Percentiles rank a stretch among this genome's conserved stretches.
These are phyloP conservation scores for Tetraselmis chui DNA, from an alignment of 139 green algal genomes.

Conservation along the genomic window DNA sequence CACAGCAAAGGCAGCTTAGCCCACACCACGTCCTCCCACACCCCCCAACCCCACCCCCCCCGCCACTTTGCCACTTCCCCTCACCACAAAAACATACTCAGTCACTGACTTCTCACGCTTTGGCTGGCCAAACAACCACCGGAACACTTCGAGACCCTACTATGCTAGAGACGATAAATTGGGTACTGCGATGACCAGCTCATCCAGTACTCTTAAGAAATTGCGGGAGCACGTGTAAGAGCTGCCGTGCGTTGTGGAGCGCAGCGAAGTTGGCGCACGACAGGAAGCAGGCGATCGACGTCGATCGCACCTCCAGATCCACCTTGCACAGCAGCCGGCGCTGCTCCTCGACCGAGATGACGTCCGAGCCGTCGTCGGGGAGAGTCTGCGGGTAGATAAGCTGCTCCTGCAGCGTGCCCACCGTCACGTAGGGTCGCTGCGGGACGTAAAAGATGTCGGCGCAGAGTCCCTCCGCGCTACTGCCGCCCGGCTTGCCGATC, in stretches of 20 bases:
- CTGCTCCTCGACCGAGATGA: conserved; percentile 29
- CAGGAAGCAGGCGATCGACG: no score
- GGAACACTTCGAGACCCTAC: no score
- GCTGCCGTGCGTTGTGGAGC: no score
- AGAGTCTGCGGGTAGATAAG: conserved; percentile 55
- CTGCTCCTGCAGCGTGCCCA: conserved; percentile 63
- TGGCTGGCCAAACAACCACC: no score
- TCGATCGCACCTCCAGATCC: conserved; percentile 46
- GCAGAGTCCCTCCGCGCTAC: conserved; percentile 32
- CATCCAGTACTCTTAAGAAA: no score
- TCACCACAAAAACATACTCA: no score
- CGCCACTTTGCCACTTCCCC: no score
- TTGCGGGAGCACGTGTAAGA: no score
- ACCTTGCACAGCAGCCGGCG: conserved; percentile 41
- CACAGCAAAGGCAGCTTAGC: neutral
- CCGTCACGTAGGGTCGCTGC: conserved; percentile 54
- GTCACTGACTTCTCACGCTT: no score
- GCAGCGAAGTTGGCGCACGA: no score
- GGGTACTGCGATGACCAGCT: no score
- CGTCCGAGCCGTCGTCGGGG: conserved; percentile 1
- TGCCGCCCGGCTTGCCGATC: conserved; percentile 45
- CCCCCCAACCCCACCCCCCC: neutral
- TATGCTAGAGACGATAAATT: no score
- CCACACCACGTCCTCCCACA: neutral
- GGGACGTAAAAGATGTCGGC: conserved; percentile 67